Conservation (phyloP, 345 rosid species). For the Arabis hirsuta region DNA sequence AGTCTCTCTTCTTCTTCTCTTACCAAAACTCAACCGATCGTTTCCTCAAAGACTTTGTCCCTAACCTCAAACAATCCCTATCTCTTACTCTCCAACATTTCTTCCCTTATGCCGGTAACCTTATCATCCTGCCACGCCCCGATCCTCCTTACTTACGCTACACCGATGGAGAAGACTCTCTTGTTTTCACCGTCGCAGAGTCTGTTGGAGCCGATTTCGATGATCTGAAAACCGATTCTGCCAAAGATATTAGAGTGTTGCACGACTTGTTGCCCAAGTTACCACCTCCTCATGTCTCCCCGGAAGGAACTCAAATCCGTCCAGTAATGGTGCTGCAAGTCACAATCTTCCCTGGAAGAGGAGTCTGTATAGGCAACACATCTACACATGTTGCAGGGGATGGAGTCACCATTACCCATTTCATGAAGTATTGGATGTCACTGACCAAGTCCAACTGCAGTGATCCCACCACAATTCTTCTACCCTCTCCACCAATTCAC, state of each 20-base stretch:
- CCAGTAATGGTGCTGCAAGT: slow-evolving; percentile 38
- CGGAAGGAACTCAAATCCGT: slow-evolving; percentile 26
- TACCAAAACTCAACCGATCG: slow-evolving; percentile 39
- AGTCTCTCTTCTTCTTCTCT: slow-evolving; percentile 49
- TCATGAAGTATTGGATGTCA: slow-evolving; percentile 49
- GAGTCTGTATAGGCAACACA: slow-evolving; percentile 47
- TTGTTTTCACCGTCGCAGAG: slow-evolving; percentile 42
- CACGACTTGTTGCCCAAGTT: slow-evolving; percentile 42
- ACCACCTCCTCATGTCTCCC: slow-evolving; percentile 23
- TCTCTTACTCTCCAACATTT: slow-evolving; percentile 50
- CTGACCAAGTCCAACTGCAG: slow-evolving; percentile 25
- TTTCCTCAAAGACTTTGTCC: slow-evolving; percentile 45
- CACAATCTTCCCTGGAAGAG: slow-evolving; percentile 46
- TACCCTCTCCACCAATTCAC: slow-evolving; percentile 29
- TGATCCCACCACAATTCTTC: background rate
- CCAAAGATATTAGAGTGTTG: slow-evolving; percentile 38
- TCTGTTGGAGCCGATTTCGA: slow-evolving; percentile 44
- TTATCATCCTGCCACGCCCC: slow-evolving; percentile 39
- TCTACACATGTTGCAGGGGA: slow-evolving; percentile 42
- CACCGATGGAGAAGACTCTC: slow-evolving; percentile 43
- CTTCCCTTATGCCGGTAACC: slow-evolving; percentile 50
- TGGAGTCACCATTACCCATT: slow-evolving; percentile 42
- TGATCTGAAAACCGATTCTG: slow-evolving; percentile 20
- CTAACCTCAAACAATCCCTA: slow-evolving; percentile 55
- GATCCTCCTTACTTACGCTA: slow-evolving; percentile 40